Base-by-base conservation (phyloP, 2,329 filamentous ascomycete genomes). In the Hymenoscyphus scutula region DNA sequence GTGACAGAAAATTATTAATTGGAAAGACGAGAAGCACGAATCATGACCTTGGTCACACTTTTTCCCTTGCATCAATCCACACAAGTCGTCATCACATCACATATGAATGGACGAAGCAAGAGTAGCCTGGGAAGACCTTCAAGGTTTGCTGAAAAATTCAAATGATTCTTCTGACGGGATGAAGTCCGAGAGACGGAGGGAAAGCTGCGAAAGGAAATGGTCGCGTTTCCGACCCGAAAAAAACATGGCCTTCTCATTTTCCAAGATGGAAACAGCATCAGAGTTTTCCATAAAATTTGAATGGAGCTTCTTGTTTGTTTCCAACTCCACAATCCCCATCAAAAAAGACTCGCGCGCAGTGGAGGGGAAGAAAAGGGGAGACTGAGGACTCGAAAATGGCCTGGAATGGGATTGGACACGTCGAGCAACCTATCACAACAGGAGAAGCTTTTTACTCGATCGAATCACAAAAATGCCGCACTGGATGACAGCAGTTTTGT, bases 381-480 rank as follows among this genome's bases (percentile, higher is more conserved):
- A 48, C n/a, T 48, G n/a, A 23, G 19, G 19, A 23, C 45, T 25
- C 13, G 45, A 51, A 19, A 51, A 25, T 51, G 45, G 53, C 6
- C 53, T 34, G 32, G 17, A 5, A 23, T 5, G n/a, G 32, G 29
- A 56, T n/a, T 37, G 17, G 7, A 56, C n/a, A 13, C 17, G 30
- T 23, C 17, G 55, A n/a, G 55, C 32, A 19, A 57, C 55, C 30
- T 27, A 27, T 38, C 37, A 38, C 45, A 25, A 10, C 45, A 51
- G 45, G 45, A 51, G 45, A 23, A 25, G 10, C 45, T 13, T 10
- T 25, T 23, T 25, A n/a, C 8, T 34, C 19, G 53, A 61, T 38
- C 59, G 54, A 61, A 61, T 61, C 53, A 61, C 38, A 61, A 53
- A 61, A 61, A 61, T 61, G 53, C 23, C 59, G 59, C 59, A 61